Evolutionary conservation across 768 basidiomycete genomes (phyloP).

Genomic region (Tulasnella sp.): DNA sequence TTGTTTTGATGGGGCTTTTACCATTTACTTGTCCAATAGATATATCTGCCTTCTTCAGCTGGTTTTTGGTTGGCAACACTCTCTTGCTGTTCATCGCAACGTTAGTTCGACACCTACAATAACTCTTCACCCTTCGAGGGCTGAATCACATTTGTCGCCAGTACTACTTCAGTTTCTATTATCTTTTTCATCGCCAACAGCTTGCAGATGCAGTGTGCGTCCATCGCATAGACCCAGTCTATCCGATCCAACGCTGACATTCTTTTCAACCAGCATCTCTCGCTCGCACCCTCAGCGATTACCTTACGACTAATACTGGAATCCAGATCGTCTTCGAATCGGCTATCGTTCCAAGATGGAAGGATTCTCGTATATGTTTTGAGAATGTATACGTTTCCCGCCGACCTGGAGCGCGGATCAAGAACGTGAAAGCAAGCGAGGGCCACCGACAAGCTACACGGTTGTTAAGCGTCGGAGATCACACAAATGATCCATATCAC

Average conservation of each 20-base stretch:
- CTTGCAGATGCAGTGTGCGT: conserved; percentile 67
- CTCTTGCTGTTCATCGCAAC: conserved; percentile 94
- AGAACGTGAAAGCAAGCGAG: conserved; percentile 30
- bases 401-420: conserved; percentile 36
- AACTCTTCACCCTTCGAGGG: background rate
- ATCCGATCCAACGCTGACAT: background rate
- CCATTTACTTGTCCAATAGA: conserved; percentile 28
- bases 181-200: conserved; percentile 85
- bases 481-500: conserved; percentile 43
- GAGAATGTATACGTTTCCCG: conserved; percentile 93
- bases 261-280: conserved; percentile 49
- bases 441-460: conserved; percentile 35
- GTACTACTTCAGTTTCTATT: conserved; percentile 93
- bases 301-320: conserved; percentile 87
- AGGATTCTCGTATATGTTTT: conserved; percentile 90
- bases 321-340: conserved; percentile 93
- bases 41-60: conserved; percentile 89
- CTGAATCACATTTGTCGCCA: conserved; percentile 24
- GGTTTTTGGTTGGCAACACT: conserved; percentile 93
- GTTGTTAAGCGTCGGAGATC: conserved; percentile 68
- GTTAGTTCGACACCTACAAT: conserved; percentile 38
- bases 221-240: background rate
- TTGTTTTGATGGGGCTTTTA: background rate
- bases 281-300: conserved; percentile 80
- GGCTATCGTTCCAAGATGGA: conserved; percentile 97